A percentile compares a stretch with the other conserved stretches of the same genome.
These are phyloP conservation scores for Niveomyces coronatus DNA, from an alignment of 2,329 filamentous ascomycete species.

Conservation along the genomic window DNA sequence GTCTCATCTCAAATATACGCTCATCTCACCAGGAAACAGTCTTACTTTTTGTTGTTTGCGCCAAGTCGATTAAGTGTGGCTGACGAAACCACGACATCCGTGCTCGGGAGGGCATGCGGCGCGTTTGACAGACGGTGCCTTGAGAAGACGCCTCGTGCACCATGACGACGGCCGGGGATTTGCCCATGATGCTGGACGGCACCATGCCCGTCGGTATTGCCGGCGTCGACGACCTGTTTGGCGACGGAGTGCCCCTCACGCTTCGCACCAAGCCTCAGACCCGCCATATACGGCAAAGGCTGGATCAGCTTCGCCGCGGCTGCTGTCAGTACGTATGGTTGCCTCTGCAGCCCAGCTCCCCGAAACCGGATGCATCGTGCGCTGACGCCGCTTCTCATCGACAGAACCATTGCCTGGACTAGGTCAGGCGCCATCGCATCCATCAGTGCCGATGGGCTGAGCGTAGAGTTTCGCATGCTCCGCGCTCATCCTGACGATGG, in stretches of 20 bases:
- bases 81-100: too few species aligned
- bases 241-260: conserved; percentile 52
- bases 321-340: conserved; percentile 72
- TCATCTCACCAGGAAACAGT: too few species aligned
- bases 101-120: too few species aligned
- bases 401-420: conserved; percentile 77
- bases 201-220: conserved; percentile 41
- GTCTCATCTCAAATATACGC: too few species aligned
- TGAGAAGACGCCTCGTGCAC: neutral
- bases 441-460: conserved; percentile 60
- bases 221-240: conserved; percentile 66
- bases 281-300: conserved; percentile 58
- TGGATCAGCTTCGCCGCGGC: conserved; percentile 70
- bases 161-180: conserved; percentile 28
- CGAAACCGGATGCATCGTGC: neutral
- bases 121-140: neutral
- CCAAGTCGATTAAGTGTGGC: too few species aligned
- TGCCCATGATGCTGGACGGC: conserved; percentile 33
- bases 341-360: neutral
- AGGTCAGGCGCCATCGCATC: conserved; percentile 77
- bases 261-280: conserved; percentile 34
- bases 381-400: conserved; percentile 13
- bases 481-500: conserved; percentile 58
- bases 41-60: too few species aligned
- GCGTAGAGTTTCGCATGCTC: conserved; percentile 63